These are phyloP conservation scores for Stemphylium beticola DNA, from an alignment of 2,329 filamentous ascomycete species.

Conservation along the genomic window DNA sequence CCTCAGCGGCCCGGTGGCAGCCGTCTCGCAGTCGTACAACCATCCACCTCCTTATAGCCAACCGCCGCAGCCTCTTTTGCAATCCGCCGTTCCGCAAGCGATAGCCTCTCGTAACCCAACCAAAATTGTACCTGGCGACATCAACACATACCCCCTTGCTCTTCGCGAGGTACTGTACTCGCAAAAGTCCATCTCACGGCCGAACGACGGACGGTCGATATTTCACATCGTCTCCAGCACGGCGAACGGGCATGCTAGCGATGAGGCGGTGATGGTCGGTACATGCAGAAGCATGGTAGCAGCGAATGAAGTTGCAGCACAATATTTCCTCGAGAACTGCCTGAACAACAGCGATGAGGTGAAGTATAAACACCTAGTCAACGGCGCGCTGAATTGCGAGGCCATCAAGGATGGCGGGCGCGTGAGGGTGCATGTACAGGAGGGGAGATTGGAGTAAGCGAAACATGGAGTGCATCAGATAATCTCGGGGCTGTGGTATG, in stretches of 20 bases:
- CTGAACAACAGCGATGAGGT: neutral
- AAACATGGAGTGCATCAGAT: neutral
- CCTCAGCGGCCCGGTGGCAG: constrained; percentile 6
- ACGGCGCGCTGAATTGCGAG: constrained; percentile 10
- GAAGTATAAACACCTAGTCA: constrained; percentile 6
- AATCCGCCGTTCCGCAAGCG: constrained; percentile 13
- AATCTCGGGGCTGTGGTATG: neutral
- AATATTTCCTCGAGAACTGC: constrained; percentile 10
- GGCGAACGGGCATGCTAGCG: neutral
- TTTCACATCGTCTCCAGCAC: constrained; percentile 4
- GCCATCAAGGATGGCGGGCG: neutral
- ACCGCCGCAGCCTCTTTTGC: constrained; percentile 16
- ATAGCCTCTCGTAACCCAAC: constrained; percentile 1
- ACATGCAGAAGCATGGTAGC: constrained; percentile 1
- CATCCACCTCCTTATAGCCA: neutral
- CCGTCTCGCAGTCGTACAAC: neutral
- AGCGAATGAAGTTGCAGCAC: constrained; percentile 11
- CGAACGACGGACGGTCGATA: constrained; percentile 1
- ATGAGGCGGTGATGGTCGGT: constrained; percentile 1
- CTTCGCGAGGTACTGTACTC: constrained; percentile 15
- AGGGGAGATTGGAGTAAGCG: constrained; percentile 5
- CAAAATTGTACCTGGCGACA: constrained; percentile 8
- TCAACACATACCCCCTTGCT: constrained; percentile 19
- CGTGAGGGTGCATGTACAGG: constrained; percentile 5
- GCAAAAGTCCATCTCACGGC: constrained; percentile 4